These are phyloP conservation scores for Lagenidium giganteum DNA, from an alignment of 352 stramenopile genomes.

Conservation along the genomic window DNA sequence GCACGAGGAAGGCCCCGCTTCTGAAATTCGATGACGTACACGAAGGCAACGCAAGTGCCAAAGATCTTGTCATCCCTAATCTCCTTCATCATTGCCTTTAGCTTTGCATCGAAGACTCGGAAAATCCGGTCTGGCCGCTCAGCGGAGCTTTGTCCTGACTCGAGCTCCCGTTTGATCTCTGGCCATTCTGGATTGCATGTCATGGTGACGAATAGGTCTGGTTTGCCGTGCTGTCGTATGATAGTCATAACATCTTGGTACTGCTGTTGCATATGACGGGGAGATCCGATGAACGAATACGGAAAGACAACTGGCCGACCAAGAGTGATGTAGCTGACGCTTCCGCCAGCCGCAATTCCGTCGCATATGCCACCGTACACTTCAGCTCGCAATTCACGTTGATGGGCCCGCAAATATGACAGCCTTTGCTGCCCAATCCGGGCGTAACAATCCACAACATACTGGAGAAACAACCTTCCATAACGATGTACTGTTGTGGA, in stretches of 20 bases:
- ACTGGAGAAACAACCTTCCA: too few species aligned
- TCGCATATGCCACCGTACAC: too few species aligned
- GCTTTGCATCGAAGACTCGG: conserved; percentile 18
- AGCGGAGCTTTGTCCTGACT: background rate
- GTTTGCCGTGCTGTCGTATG: conserved; percentile 19
- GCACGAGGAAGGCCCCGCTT: conserved; percentile 39
- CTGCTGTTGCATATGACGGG: conserved; percentile 11
- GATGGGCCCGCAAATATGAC: too few species aligned
- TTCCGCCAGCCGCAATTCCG: too few species aligned
- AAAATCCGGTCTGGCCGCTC: conserved; percentile 20
- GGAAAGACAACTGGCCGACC: conserved; percentile 1
- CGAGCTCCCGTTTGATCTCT: conserved; percentile 23
- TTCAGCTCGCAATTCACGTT: too few species aligned
- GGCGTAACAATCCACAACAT: too few species aligned
- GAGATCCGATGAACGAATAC: conserved; percentile 7
- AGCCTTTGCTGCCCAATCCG: too few species aligned
- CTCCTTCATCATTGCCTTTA: conserved; percentile 15
- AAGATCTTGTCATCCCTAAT: conserved; percentile 14
- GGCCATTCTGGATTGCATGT: conserved; percentile 39
- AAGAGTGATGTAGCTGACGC: too few species aligned
- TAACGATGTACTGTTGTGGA: too few species aligned
- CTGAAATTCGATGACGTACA: conserved; percentile 43
- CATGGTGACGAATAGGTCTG: conserved; percentile 42
- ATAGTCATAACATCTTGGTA: conserved; percentile 34
- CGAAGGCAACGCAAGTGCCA: conserved; percentile 8